A percentile compares a stretch with the other conserved stretches of the same genome.
phyloP scores from a whole-genome alignment of 2,329 filamentous ascomycete genomes.

The Ramichloridium luteum region DNA sequence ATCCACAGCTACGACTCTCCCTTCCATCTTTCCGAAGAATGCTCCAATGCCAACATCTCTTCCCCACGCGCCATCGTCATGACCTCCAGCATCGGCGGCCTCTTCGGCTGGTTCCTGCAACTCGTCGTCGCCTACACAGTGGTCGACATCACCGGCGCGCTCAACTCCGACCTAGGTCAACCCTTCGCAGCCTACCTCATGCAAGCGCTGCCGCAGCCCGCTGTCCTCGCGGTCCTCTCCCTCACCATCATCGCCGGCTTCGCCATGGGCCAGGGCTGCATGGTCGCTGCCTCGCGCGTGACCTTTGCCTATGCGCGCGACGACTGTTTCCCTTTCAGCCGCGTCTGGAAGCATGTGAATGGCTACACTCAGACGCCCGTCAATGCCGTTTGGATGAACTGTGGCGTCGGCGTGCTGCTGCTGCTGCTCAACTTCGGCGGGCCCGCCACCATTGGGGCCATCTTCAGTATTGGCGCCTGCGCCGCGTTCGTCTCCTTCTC shows the following conservation, averaged over 20 bases:
- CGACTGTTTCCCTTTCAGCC: conserved; percentile 53
- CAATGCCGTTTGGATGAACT: conserved; percentile 59
- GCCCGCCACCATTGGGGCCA: conserved; percentile 48
- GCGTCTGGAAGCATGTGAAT: conserved; percentile 50
- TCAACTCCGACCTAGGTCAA: conserved; percentile 52
- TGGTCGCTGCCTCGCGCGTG: conserved; percentile 42
- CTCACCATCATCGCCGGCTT: conserved; percentile 59
- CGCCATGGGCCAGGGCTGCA: conserved; percentile 61
- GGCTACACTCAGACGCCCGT: conserved; percentile 50
- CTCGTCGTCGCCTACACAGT: conserved; percentile 62
- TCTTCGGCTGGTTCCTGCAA: conserved; percentile 62
- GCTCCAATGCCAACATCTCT: conserved; percentile 58
- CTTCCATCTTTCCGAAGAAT: conserved; percentile 65
- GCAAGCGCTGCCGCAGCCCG: conserved; percentile 49
- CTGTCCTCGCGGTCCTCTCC: conserved; percentile 49
- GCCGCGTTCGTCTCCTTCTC: conserved; percentile 53
- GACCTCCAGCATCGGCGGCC: conserved; percentile 52
- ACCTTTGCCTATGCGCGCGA: conserved; percentile 55
- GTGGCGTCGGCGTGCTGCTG: conserved; percentile 45
- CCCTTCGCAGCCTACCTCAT: conserved; percentile 59
- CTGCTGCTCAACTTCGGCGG: conserved; percentile 56
- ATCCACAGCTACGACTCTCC: conserved; percentile 56
- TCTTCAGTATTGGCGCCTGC: conserved; percentile 60
- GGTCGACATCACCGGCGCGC: conserved; percentile 46
- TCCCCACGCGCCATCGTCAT: conserved; percentile 60